Evolutionary conservation across 2,329 filamentous ascomycete species (phyloP).

Genomic region (Cladosporium oxysporum): DNA sequence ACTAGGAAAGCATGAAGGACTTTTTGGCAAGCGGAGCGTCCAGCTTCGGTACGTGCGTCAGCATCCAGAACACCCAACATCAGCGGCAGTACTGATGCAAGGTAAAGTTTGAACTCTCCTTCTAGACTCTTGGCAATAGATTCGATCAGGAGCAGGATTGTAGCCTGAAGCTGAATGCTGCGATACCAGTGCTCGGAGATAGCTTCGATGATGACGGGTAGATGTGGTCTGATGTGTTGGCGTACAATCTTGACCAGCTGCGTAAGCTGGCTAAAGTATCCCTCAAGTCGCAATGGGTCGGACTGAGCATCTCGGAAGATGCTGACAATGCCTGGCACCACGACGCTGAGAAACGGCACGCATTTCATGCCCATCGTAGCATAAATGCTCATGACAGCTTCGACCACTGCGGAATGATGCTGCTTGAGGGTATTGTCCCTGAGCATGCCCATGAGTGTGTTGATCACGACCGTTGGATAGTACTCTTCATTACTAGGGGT

Average conservation of each 20-base stretch:
- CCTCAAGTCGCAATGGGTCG: slow-evolving; percentile 69
- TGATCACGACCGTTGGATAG: slow-evolving; percentile 96
- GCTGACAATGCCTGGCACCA: slow-evolving; percentile 87
- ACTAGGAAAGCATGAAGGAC: slow-evolving; percentile 94
- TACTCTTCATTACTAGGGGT: slow-evolving; percentile 98
- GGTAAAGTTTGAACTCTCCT: slow-evolving; percentile 95
- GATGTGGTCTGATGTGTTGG: slow-evolving; percentile 90
- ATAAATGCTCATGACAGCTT: slow-evolving; percentile 99
- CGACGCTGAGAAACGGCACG: slow-evolving; percentile 89
- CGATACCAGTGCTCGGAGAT: slow-evolving; percentile 89
- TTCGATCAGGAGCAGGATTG: slow-evolving; percentile 88
- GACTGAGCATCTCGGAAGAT: slow-evolving; percentile 82
- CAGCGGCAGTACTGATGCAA: slow-evolving; percentile 82
- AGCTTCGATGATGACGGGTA: slow-evolving; percentile 82
- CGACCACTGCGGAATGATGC: slow-evolving; percentile 91
- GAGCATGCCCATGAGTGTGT: slow-evolving; percentile 86
- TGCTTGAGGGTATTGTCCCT: slow-evolving; percentile 87
- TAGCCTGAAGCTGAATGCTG: slow-evolving; percentile 78
- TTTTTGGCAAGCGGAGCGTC: slow-evolving; percentile 46
- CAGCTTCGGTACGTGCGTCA: slow-evolving; percentile 73
- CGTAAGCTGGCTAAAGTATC: slow-evolving; percentile 96
- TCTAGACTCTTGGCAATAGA: slow-evolving; percentile 91
- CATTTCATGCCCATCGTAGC: slow-evolving; percentile 94
- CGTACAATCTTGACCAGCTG: slow-evolving; percentile 92
- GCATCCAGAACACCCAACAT: slow-evolving; percentile 95